These are phyloP conservation scores for Suillus subaureus DNA, from an alignment of 768 basidiomycete species.

Conservation along the genomic window DNA sequence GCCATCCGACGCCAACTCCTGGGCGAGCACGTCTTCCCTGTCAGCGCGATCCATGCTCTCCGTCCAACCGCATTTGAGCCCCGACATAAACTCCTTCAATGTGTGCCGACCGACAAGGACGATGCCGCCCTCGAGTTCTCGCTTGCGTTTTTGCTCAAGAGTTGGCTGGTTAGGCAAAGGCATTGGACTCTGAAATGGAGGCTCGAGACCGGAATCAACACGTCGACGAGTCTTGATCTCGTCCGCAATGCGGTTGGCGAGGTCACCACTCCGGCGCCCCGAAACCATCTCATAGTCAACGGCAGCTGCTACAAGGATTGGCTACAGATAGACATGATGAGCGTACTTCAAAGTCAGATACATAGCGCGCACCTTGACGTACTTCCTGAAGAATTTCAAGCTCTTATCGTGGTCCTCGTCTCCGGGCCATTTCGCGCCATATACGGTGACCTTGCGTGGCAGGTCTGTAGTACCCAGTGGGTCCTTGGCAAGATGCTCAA, in stretches of 20 bases:
- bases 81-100: conserved; percentile 94
- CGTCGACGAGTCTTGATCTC: conserved; percentile 74
- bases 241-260: conserved; percentile 75
- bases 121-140: conserved; percentile 79
- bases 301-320: conserved; percentile 90
- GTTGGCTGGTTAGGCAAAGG: conserved; percentile 56
- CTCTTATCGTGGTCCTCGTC: conserved; percentile 90
- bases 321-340: conserved; percentile 50
- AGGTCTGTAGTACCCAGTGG: conserved; percentile 63
- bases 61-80: conserved; percentile 84
- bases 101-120: conserved; percentile 87
- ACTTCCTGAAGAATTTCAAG: conserved; percentile 91
- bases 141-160: conserved; percentile 51
- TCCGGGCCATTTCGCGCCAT: conserved; percentile 89
- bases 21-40: conserved; percentile 69
- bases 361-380: conserved; percentile 79
- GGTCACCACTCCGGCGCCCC: conserved; percentile 84
- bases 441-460: conserved; percentile 82
- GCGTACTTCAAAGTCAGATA: conserved; percentile 12
- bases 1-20: conserved; percentile 68
- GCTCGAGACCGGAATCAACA: conserved; percentile 63
- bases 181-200: conserved; percentile 42
- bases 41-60: conserved; percentile 69
- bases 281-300: conserved; percentile 87
- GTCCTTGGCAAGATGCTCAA: conserved; percentile 74